Evolutionary conservation across 768 basidiomycete species (phyloP), one percentile per base, ranked within the genome.

Genomic region (Sporobolomyces pararoseus): DNA sequence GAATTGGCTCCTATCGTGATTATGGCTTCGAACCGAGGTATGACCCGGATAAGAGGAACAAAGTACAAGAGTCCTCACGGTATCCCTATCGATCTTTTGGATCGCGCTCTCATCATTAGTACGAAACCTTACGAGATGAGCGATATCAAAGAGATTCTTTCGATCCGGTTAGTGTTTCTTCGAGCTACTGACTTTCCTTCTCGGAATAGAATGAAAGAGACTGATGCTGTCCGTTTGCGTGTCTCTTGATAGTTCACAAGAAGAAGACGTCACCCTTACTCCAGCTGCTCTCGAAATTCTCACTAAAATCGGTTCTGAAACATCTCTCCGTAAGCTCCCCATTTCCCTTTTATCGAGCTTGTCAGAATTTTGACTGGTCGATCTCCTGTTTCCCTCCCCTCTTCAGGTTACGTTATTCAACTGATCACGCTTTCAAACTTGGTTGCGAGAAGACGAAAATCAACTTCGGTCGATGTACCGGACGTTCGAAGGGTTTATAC

Each of bases 1-100:
- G 94, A 95, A 71, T 84, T 98, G 1, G 88, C 95, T 1, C 95
- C 95, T 2, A 82, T 98, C 62, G 95, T 99, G 44, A 92, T 99
- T 76, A 97, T 99, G 95, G 95, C 95, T 1, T 91, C 90, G 53
- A 99, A 99, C 79, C 85, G 95, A 21, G 95, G 95, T 7, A 92
- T 92, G 85, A 86, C 93, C 7, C 85, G 90, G 60, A 96, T 99
- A 80, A 85, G 95, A 71, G 95, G 95, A 42, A 98, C 95, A 29
- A 93, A 90, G 77, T 91, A 93, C 82, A 87, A 88, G 75, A 89
- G 88, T 73, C 95, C 95, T 2, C 95, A 99, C 78, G 95, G 95
- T 34, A 85, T 99, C 12, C 95, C 95, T 0, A 87, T 90, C 37
- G 95, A 98, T 80, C 83, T 98, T 39, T 85, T 99, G 63, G 95